Base-by-base conservation (phyloP, 768 basidiomycete genomes). In the Serendipita vermifera region DNA sequence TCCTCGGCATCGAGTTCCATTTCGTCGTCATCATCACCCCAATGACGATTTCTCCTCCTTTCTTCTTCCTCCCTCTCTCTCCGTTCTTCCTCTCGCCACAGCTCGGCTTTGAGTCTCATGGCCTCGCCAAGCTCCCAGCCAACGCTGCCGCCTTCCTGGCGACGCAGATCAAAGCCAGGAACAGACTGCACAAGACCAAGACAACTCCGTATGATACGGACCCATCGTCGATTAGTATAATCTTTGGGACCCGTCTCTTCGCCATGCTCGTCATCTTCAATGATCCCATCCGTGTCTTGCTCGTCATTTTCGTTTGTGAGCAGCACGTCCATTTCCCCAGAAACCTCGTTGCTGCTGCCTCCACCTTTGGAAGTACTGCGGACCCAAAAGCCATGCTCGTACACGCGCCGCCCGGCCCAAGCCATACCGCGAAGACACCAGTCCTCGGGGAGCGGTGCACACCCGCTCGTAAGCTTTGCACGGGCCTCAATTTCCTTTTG, bases 341-440 rank as follows among this genome's bases (percentile, higher is more conserved):
- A 41, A 38, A 61, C 33, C n/a, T n/a, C n/a, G n/a, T n/a, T n/a
- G n/a, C n/a, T n/a, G 2, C 60, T 36, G 59, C 70, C 64, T 36
- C 72, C 70, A 43, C 76, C 74, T 57, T 82, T 82, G 54, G 83
- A 84, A 31, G 77, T 78, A n/a, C 73, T 73, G 65, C 85, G 87
- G 9, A 31, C 24, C 96, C 96, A 99, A 67, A 84, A 98, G 0
- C 93, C 94, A 36, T 88, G 80, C 67, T 94, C 91, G 65, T 85
- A 98, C 14, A 97, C 82, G 59, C 81, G 80, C 58, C 89, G 76
- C 4, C 88, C 85, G 3, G 89, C 84, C 96, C 96, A 99, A 62
- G 92, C 92, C 83, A 93, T 89, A 1, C 96, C 96, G 31, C 96
- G 78, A 61, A 97, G 66, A 63, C 86, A 87, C 91, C 93, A 97